Evolutionary conservation across 2,329 filamentous ascomycete species (phyloP).

Genomic region (Aspergillus amoenus): DNA sequence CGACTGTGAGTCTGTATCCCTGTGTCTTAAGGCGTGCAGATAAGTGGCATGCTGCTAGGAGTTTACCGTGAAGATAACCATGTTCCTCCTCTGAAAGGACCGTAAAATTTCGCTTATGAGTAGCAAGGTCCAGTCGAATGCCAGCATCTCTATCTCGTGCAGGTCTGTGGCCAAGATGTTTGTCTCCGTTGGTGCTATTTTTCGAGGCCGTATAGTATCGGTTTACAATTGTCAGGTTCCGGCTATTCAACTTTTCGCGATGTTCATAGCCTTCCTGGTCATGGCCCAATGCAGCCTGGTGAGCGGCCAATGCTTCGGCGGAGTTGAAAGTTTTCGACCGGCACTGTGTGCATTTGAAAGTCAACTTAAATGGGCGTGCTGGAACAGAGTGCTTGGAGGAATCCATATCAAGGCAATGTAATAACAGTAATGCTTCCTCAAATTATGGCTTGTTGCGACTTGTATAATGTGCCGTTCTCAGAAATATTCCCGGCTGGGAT

Average conservation of each 20-base stretch:
- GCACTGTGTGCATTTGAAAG: slow-evolving; percentile 3
- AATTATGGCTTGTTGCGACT: too few relatives aligned
- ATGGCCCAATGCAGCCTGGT: slow-evolving; percentile 5
- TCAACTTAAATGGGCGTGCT: background rate
- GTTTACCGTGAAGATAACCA: background rate
- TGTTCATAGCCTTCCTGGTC: background rate
- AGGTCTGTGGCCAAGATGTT: background rate
- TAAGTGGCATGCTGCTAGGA: slow-evolving; percentile 8
- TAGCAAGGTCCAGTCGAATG: background rate
- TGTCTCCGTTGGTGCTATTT: background rate
- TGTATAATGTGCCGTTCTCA: background rate
- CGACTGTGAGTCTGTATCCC: background rate
- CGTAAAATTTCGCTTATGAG: background rate
- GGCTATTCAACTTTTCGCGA: background rate
- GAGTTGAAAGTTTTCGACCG: slow-evolving; percentile 3
- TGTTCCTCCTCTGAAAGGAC: slow-evolving; percentile 1
- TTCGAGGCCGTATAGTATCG: background rate
- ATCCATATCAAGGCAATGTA: background rate
- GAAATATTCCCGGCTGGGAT: background rate
- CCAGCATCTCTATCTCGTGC: background rate
- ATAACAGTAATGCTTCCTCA: background rate
- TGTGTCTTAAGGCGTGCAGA: slow-evolving; percentile 3
- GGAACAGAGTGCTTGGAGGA: background rate
- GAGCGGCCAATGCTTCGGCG: background rate
- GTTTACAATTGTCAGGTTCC: background rate